phyloP scores from a whole-genome alignment of 768 basidiomycete species.

The Hericium rajendrae region DNA sequence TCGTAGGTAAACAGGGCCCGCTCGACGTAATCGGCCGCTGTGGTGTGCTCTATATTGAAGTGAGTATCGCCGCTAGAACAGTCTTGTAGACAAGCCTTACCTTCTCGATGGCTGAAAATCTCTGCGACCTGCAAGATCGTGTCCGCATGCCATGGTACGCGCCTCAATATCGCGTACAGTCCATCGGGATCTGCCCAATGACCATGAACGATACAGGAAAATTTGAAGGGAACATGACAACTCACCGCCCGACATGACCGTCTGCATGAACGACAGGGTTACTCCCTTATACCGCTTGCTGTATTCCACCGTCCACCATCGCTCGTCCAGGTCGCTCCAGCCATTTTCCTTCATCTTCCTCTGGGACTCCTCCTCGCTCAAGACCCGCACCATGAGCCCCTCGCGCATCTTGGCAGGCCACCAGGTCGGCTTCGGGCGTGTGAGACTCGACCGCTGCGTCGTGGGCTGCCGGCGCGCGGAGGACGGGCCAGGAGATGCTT shows the following conservation, averaged over 20 bases:
- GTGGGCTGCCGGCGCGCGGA: slow-evolving; percentile 33
- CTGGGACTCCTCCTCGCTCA: slow-evolving; percentile 45
- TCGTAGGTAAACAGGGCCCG: slow-evolving; percentile 93
- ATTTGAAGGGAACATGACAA: slow-evolving; percentile 1
- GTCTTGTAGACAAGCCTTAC: slow-evolving; percentile 27
- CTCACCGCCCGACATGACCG: slow-evolving; percentile 75
- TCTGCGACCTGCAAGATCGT: slow-evolving; percentile 83
- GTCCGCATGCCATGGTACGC: slow-evolving; percentile 87
- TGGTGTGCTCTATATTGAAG: slow-evolving; percentile 52
- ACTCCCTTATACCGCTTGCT: slow-evolving; percentile 75
- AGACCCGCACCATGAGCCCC: slow-evolving; percentile 56
- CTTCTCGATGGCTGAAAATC: slow-evolving; percentile 80
- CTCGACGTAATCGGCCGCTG: slow-evolving; percentile 82
- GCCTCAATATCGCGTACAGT: slow-evolving; percentile 66
- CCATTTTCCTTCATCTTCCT: slow-evolving; percentile 31
- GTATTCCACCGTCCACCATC: slow-evolving; percentile 87
- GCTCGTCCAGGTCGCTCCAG: slow-evolving; percentile 46
- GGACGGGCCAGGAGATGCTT: slow-evolving; percentile 23
- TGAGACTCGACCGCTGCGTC: slow-evolving; percentile 56
- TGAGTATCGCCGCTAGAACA: neutral
- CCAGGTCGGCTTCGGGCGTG: slow-evolving; percentile 70
- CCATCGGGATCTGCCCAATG: slow-evolving; percentile 55
- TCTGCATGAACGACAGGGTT: slow-evolving; percentile 71
- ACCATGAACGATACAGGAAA: neutral
- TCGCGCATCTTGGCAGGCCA: slow-evolving; percentile 60